Base-by-base conservation (phyloP, 495 filamentous ascomycete species). In the Penicillium canariense region DNA sequence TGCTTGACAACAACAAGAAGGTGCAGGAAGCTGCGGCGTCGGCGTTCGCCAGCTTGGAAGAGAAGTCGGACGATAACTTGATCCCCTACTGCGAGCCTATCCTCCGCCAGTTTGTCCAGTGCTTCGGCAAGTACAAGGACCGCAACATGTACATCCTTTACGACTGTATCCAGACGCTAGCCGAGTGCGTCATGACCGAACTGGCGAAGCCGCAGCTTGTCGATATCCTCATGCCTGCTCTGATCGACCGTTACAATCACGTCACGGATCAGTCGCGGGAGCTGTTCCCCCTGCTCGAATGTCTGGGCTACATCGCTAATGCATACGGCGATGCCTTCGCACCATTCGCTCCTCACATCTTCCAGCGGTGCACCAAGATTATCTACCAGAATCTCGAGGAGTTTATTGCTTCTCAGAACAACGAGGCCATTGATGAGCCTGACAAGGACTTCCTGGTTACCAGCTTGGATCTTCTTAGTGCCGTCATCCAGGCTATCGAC, bases 71-170 rank as follows among this genome's bases (percentile, higher is more conserved):
- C 26, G 84, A 83, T 48, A 76, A 84, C 56, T 68, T 99, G 53
- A 84, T 85, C 48, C 87, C 87, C 5, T 97, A 95, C 73, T 93
- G 89, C 66, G 80, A 86, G 43, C 89, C 90, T 26, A 99, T 99
- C 59, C 84, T 97, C 45, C 85, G 83, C 36, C 95, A 97, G 68
- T 97, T 91, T 63, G 93, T 96, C 35, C 74, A 81, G 54, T 97
- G 95, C 69, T 97, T 99, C 74, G 79, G 72, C 23, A 89, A 87
- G 69, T 99, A 97, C 82, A 97, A 99, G 77, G 93, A 97, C 68
- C 85, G 90, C 46, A 99, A 99, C 76, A 96, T 96, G 84, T 97
- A 93, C 75, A 91, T 97, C 52, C 84, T 99, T 31, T 99, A 99
- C 72, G 95, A 97, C 74, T 99, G 94, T 72, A 89, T 99, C 43